Evolutionary conservation across 805 yeast genomes (phyloP), one percentile per base, ranked within the genome.

Genomic region (Myxozyma mucilagina): DNA sequence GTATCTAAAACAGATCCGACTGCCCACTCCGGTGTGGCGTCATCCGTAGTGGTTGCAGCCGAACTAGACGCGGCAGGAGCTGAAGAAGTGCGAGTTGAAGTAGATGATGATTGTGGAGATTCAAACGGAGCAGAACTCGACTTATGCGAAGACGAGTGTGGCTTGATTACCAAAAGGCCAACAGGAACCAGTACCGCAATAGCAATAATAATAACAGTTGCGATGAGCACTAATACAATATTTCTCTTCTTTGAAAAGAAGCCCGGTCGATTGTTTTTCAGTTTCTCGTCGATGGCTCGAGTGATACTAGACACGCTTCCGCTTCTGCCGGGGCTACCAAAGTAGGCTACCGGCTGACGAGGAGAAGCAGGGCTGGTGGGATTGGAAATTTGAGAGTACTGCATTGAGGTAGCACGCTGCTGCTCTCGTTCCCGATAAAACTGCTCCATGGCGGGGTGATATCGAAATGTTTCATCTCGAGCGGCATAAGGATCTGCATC

Each of bases 131-230:
- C 4, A 24, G 29, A 24, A 47, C 11, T 14, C 24, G 20, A 24
- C 20, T 14, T 32, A 18, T 38, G 24, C 6, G 53, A 49, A 5
- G 24, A 10, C 6, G 32, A 6, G 31, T 62, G 47, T 18, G 65
- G 59, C 24, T 56, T 63, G 24, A 71, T 64, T 5, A 70, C 71
- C 10, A 70, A 52, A 31, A 71, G 44, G 6, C 74, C 74, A 14
- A 71, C 66, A 3, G 74, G 74, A 4, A 71, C 60, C 35, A 71
- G 58, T 20, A 71, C 69, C 10, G 71, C 73, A 4, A 68, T 70
- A 31, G 68, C 59, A 13, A 70, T 47, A 29, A 61, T 47, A n/a
- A 69, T 18, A 31, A 68, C 49, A 8, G 38, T 51, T 18, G 56
- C 59, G 8, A 56, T 8, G 11, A 38, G 51, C 14, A 59, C 18